These are phyloP conservation scores for Emmonsia crescens DNA, from an alignment of 2,329 filamentous ascomycete species.

Conservation along the genomic window DNA sequence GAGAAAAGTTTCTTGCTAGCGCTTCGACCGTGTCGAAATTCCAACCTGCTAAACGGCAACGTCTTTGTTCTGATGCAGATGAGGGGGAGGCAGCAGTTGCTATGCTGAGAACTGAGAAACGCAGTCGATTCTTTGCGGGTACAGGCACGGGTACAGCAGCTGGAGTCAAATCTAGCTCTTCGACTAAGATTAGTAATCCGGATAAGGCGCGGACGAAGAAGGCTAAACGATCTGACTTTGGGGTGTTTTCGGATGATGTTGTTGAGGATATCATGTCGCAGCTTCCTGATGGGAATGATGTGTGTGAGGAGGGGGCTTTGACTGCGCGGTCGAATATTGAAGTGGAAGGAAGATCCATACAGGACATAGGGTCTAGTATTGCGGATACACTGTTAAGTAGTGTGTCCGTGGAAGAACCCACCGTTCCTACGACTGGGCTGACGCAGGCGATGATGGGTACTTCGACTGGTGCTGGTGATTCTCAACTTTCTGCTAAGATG, in stretches of 20 bases:
- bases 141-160: constrained; percentile 7
- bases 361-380: not conserved
- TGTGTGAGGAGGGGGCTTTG: not conserved
- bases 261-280: constrained; percentile 40
- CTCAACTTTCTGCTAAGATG: not conserved
- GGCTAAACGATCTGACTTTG: constrained; percentile 34
- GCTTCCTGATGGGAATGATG: constrained; percentile 27
- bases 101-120: constrained; percentile 19
- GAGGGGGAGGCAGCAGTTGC: constrained; percentile 22
- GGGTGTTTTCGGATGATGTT: constrained; percentile 44
- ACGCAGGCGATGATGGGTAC: not conserved
- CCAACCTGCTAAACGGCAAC: constrained; percentile 40
- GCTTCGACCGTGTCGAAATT: constrained; percentile 32
- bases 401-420: not conserved
- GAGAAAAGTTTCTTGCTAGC: constrained; percentile 30
- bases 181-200: constrained; percentile 6
- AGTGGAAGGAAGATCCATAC: not conserved
- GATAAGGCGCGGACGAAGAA: constrained; percentile 28
- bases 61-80: constrained; percentile 40
- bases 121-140: constrained; percentile 40
- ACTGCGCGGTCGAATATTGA: not conserved
- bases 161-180: constrained; percentile 31
- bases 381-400: not conserved
- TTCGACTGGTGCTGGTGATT: not conserved
- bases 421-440: not conserved